Conservation (phyloP, 352 stramenopile species). For the Phytophthora macrochlamydospora region DNA sequence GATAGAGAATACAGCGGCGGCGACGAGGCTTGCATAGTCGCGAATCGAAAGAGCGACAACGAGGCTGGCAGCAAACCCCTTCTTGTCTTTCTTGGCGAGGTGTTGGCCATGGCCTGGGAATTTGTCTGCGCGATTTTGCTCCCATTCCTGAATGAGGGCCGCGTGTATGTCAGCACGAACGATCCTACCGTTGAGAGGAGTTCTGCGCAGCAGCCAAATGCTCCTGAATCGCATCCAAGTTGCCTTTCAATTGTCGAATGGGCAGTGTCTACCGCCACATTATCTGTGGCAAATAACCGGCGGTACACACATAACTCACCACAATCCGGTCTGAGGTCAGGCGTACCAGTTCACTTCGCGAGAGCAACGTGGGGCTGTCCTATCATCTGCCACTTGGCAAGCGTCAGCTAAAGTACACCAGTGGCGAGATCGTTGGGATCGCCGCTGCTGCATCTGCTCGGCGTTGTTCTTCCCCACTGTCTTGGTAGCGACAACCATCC, state of each 20-base stretch:
- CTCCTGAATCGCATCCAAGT: not conserved
- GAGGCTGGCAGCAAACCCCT: conserved; percentile 10
- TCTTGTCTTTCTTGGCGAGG: conserved; percentile 84
- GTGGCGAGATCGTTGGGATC: not conserved
- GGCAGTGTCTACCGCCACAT: not conserved
- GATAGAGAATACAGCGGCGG: too few relatives aligned
- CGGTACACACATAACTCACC: not conserved
- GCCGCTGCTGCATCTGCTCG: not conserved
- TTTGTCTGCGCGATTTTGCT: conserved; percentile 75
- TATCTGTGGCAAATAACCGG: not conserved
- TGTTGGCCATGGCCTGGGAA: conserved; percentile 69
- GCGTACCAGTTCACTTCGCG: too few relatives aligned
- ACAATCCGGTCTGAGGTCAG: not conserved
- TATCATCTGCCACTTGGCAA: not conserved
- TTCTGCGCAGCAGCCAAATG: not conserved
- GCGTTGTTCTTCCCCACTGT: not conserved
- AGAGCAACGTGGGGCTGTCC: not conserved
- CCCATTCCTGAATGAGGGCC: conserved; percentile 84
- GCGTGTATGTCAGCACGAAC: conserved; percentile 85
- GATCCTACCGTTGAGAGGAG: conserved; percentile 44
- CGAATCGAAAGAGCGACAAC: too few relatives aligned
- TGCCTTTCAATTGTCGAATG: not conserved
- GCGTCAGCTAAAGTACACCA: not conserved
- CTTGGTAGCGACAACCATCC: not conserved
- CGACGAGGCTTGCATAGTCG: too few relatives aligned